Percentiles rank a stretch among this genome's conserved stretches.
Conservation (phyloP, 176 grass and related monocot species). For the Carex littledalei region DNA sequence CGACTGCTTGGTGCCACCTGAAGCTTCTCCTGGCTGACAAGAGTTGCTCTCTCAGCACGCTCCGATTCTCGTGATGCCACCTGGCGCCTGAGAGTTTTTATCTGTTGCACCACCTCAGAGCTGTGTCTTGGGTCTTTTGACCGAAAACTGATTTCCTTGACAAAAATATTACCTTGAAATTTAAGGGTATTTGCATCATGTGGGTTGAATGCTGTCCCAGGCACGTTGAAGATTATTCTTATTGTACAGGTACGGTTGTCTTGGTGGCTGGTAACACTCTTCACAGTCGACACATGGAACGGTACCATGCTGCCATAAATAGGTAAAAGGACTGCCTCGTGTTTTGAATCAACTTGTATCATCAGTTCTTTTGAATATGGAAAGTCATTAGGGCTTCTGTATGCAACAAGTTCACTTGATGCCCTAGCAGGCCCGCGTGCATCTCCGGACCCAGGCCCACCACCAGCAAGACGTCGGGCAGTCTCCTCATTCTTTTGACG, state of each 20-base stretch:
- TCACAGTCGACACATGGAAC: slow-evolving; percentile 90
- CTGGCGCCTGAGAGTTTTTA: slow-evolving; percentile 81
- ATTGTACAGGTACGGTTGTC: slow-evolving; percentile 70
- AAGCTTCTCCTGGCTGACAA: slow-evolving; percentile 89
- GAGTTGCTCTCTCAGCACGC: slow-evolving; percentile 82
- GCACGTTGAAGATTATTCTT: slow-evolving; percentile 73
- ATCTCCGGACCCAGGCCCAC: slow-evolving; percentile 47
- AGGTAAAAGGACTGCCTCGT: slow-evolving; percentile 81
- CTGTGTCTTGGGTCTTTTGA: slow-evolving; percentile 73
- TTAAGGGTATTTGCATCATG: slow-evolving; percentile 53
- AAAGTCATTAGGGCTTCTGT: slow-evolving; percentile 70
- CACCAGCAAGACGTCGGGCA: slow-evolving; percentile 59
- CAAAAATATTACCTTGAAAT: slow-evolving; percentile 58
- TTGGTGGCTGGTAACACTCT: slow-evolving; percentile 66
- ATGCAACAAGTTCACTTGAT: slow-evolving; percentile 70
- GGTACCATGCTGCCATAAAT: slow-evolving; percentile 80
- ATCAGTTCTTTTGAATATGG: slow-evolving; percentile 53
- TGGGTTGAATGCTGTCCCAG: slow-evolving; percentile 72
- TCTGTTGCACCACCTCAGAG: slow-evolving; percentile 81
- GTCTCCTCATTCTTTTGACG: slow-evolving; percentile 82
- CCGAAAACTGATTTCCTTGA: slow-evolving; percentile 82
- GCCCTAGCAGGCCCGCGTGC: slow-evolving; percentile 34
- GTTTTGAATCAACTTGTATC: slow-evolving; percentile 83
- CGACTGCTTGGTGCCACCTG: slow-evolving; percentile 46
- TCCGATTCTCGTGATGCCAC: slow-evolving; percentile 78